A percentile compares a stretch with the other conserved stretches of the same genome.
Conservation (phyloP, 1,284 basidiomycete species). For the Microbotryum saponariae region DNA sequence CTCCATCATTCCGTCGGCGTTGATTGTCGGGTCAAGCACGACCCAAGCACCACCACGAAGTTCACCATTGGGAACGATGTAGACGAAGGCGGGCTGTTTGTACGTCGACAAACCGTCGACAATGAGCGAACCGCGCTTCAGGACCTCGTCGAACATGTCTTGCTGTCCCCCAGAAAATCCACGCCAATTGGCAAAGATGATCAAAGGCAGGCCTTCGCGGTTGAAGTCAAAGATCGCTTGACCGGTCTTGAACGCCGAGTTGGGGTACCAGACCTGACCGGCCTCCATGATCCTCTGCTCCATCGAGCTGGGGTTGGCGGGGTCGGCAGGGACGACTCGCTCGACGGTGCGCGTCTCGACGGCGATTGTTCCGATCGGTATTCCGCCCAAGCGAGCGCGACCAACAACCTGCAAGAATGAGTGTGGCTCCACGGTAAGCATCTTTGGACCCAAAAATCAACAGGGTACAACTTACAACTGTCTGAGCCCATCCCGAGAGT, state of each 20-base stretch:
- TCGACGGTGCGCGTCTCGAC: conserved; percentile 98
- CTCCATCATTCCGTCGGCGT: conserved; percentile 91
- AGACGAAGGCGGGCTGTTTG: conserved; percentile 98
- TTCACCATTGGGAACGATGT: conserved; percentile 97
- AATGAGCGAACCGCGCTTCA: conserved; percentile 52
- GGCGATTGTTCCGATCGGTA: conserved; percentile 95
- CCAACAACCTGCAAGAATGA: conserved; percentile 55
- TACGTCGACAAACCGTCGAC: conserved; percentile 96
- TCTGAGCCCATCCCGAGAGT: conserved; percentile 92
- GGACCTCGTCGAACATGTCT: conserved; percentile 62
- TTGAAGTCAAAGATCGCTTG: conserved; percentile 99
- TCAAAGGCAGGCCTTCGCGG: conserved; percentile 89
- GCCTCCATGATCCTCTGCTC: conserved; percentile 99
- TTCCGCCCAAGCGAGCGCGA: conserved; percentile 89
- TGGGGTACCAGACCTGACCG: conserved; percentile 99
- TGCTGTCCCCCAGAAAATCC: conserved; percentile 99
- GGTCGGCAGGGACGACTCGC: conserved; percentile 92
- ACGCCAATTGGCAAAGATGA: conserved; percentile 99
- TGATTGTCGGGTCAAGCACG: conserved; percentile 92
- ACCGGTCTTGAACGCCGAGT: conserved; percentile 99
- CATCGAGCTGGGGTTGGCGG: conserved; percentile 95
- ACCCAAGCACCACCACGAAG: conserved; percentile 99
- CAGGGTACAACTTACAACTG: conserved; percentile 54
- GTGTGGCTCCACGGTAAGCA: background rate
- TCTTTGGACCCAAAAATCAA: background rate